Evolutionary conservation across 176 grass and related monocot genomes (phyloP).

Genomic region (Carex scoparia): DNA sequence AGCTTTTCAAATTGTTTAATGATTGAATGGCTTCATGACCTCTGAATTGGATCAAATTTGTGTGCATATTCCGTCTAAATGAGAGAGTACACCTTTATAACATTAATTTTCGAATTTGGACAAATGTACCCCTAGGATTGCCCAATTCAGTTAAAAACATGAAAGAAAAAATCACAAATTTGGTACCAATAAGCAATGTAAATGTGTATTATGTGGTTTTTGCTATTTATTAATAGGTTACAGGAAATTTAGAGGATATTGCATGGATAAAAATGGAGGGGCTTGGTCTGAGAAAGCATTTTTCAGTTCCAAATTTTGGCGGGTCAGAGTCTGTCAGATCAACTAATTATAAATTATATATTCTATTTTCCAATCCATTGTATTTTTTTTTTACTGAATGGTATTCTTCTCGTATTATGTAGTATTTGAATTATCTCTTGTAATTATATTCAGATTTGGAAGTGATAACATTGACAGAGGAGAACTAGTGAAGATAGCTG

Average conservation of each 20-base stretch:
- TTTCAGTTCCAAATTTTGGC: slow-evolving; percentile 45
- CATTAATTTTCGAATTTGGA: not conserved
- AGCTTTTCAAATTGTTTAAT: not conserved
- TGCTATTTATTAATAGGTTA: slow-evolving; percentile 31
- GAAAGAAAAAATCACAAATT: not conserved
- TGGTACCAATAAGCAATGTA: not conserved
- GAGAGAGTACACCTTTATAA: not conserved
- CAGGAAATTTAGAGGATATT: slow-evolving; percentile 43
- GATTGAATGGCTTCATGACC: not conserved
- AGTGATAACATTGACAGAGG: slow-evolving; percentile 41
- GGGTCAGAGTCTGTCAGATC: slow-evolving; percentile 22
- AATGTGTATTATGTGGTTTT: not conserved
- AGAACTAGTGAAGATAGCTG: slow-evolving; percentile 41
- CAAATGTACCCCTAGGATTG: not conserved
- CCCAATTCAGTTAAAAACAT: not conserved
- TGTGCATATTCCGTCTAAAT: not conserved
- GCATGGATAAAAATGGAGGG: slow-evolving; percentile 49
- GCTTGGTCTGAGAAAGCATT: slow-evolving; percentile 31
- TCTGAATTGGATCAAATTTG: not conserved
- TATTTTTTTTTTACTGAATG: not conserved
- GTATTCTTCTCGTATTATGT: not conserved
- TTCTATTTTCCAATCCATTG: not conserved
- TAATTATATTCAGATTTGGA: slow-evolving; percentile 30
- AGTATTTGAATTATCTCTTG: not conserved
- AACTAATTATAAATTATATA: not conserved